Percentiles rank a stretch among this genome's conserved stretches.
Evolutionary conservation across 768 basidiomycete species (phyloP).

Genomic region (Lentinula edodes): DNA sequence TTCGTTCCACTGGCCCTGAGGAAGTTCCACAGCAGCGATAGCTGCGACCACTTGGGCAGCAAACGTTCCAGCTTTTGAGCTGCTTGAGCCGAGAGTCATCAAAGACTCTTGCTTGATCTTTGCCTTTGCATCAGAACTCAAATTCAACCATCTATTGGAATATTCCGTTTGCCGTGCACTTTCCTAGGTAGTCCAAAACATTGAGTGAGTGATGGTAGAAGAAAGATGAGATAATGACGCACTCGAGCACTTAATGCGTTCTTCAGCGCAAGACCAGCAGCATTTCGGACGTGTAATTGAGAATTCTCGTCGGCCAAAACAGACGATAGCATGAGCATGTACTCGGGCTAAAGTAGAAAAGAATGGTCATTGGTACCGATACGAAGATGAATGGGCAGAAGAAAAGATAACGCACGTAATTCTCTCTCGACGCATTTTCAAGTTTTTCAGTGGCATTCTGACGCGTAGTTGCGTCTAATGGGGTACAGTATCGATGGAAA

Average conservation of each 20-base stretch:
- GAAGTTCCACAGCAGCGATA: constrained; percentile 90
- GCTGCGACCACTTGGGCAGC: constrained; percentile 94
- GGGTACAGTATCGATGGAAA: constrained; percentile 10
- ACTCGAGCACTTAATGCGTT: constrained; percentile 90
- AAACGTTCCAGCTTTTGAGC: constrained; percentile 72
- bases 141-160: constrained; percentile 75
- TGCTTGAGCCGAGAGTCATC: constrained; percentile 69
- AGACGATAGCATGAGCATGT: constrained; percentile 85
- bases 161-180: constrained; percentile 68
- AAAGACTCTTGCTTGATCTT: constrained; percentile 90
- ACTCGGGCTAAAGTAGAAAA: constrained; percentile 62
- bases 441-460: constrained; percentile 88
- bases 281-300: constrained; percentile 75
- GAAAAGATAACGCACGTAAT: constrained; percentile 65
- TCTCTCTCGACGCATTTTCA: constrained; percentile 78
- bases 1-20: constrained; percentile 82
- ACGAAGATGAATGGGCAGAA: constrained; percentile 9
- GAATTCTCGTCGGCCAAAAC: constrained; percentile 77
- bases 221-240: constrained; percentile 29
- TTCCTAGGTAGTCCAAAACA: constrained; percentile 46
- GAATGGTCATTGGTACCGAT: constrained; percentile 13
- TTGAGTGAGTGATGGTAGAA: background rate
- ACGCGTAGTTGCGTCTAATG: constrained; percentile 81
- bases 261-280: constrained; percentile 96
- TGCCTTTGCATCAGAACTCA: constrained; percentile 57